Base-by-base conservation (phyloP, 163 green algal genomes). In the Trebouxia gelatinosa region DNA sequence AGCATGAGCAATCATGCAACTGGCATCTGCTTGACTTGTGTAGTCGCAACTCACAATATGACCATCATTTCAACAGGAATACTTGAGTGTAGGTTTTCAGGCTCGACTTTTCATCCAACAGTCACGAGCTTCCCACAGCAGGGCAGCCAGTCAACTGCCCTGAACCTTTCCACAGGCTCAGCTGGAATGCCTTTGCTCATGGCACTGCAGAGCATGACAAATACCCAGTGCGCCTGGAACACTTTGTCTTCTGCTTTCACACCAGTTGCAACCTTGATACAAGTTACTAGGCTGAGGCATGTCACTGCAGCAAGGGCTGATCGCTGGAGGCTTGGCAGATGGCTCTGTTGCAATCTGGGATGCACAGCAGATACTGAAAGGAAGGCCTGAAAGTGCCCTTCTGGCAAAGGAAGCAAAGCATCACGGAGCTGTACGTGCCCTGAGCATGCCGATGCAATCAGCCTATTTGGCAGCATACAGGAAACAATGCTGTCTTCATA, bases 281-380 rank as follows among this genome's bases (percentile, higher is more conserved):
- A 1, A 19, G 23, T 59, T 19, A 19, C 48, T 35, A 6, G 29
- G 17, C 35, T 50, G 26, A 57, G 46, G 23, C 21, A 3, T 58
- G 46, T 2, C 21, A 2, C 37, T 84, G 84, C 90, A 97, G 92
- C 79, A 90, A 32, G 96, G 96, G 7, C 78, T 99, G 26, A 80
- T 99, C 61, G 96, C 95, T 32, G 96, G 96, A 31, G 96, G 95
- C 23, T 85, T 99, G n/a, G 87, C 90, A 16, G 95, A 99, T 75
- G 96, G 96, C 54, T 91, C 82, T 13, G 88, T 99, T 19, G 91
- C 85, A 39, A 76, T 99, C 34, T 99, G 93, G 92, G 91, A 98
- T 82, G 91, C 96, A 17, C 83, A 89, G 5, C 81, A 81, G 23
- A 88, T 99, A 23, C n/a, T 59, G 43, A 7, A 28, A 59, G n/a